These are phyloP conservation scores for Wakefieldia striispora DNA, from an alignment of 768 basidiomycete genomes.

Conservation along the genomic window DNA sequence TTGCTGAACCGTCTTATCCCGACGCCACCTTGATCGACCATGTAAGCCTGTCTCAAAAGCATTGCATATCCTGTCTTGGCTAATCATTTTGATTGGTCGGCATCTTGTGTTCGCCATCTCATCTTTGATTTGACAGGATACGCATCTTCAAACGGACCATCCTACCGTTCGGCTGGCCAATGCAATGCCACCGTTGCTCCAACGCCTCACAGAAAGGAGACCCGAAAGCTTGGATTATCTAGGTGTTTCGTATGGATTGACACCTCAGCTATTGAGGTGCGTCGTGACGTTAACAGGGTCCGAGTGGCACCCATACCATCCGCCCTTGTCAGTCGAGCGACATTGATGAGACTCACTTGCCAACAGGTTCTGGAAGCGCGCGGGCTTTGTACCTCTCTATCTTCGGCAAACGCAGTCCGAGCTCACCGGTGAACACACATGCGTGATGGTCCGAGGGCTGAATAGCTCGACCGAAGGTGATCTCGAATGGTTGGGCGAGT, in stretches of 20 bases:
- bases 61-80: not conserved
- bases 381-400: constrained; percentile 88
- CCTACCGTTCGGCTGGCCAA: constrained; percentile 68
- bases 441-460: constrained; percentile 90
- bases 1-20: constrained; percentile 54
- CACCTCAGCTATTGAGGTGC: constrained; percentile 75
- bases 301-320: not conserved
- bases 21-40: constrained; percentile 49
- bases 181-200: constrained; percentile 90
- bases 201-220: constrained; percentile 83
- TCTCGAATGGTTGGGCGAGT: constrained; percentile 84
- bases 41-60: constrained; percentile 30
- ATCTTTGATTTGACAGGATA: constrained; percentile 32
- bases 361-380: constrained; percentile 90
- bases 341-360: not conserved
- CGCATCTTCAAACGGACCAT: constrained; percentile 72
- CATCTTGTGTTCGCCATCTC: not conserved
- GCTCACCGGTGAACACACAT: constrained; percentile 94
- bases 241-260: constrained; percentile 95
- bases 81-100: constrained; percentile 1
- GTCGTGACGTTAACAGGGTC: constrained; percentile 4
- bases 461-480: constrained; percentile 61
- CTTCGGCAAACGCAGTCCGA: constrained; percentile 92
- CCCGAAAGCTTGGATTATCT: constrained; percentile 92
- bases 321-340: not conserved